phyloP scores from a whole-genome alignment of 352 stramenopile genomes.

The Plasmopara muralis region DNA sequence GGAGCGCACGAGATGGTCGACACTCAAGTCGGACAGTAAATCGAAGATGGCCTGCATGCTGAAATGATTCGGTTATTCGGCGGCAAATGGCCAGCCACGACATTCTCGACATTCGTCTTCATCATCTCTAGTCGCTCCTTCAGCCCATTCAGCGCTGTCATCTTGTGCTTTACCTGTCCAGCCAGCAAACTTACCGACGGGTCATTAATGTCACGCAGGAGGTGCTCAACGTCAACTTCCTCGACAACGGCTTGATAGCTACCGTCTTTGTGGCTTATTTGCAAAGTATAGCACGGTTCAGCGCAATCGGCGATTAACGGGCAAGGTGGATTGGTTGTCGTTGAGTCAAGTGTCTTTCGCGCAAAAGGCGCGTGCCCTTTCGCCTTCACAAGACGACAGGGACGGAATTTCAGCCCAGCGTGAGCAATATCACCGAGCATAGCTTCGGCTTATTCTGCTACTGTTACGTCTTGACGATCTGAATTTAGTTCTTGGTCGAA shows the following conservation, averaged over 20 bases:
- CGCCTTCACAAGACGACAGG: no score
- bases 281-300: no score
- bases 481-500: no score
- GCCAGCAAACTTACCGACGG: slow-evolving; percentile 96
- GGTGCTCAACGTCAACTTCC: slow-evolving; percentile 97
- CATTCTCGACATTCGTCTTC: slow-evolving; percentile 95
- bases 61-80: slow-evolving; percentile 93
- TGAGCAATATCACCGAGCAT: no score
- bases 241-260: slow-evolving; percentile 37
- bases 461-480: no score
- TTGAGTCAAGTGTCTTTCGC: no score
- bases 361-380: no score
- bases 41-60: slow-evolving; percentile 99
- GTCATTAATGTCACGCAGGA: slow-evolving; percentile 99
- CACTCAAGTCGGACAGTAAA: slow-evolving; percentile 97
- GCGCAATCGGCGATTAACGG: no score
- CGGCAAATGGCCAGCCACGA: slow-evolving; percentile 69
- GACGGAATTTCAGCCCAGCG: no score
- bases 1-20: slow-evolving; percentile 93
- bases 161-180: slow-evolving; percentile 98
- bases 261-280: no score
- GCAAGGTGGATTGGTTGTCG: no score
- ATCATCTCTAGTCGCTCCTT: slow-evolving; percentile 95
- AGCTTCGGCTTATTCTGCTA: no score
- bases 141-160: slow-evolving; percentile 92